These are phyloP conservation scores for Fusarium stilboides DNA, from an alignment of 2,329 filamentous ascomycete species.

Conservation along the genomic window DNA sequence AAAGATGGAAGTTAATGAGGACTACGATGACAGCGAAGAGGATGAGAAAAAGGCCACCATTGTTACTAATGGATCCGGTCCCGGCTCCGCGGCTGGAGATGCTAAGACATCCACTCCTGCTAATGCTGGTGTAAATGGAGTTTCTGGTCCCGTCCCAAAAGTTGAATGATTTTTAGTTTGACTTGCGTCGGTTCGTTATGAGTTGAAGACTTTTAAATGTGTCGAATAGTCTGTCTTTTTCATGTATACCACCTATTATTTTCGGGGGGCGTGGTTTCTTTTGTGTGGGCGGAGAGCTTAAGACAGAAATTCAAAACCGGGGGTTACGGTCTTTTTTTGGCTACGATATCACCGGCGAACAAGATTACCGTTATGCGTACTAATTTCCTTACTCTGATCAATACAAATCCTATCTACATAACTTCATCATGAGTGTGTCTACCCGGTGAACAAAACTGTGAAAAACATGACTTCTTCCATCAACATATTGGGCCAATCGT, in stretches of 20 bases:
- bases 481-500: neutral
- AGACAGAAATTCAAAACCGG: constrained; percentile 42
- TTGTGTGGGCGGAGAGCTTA: constrained; percentile 40
- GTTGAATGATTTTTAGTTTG: constrained; percentile 57
- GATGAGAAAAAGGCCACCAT: constrained; percentile 78
- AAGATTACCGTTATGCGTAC: constrained; percentile 47
- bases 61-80: constrained; percentile 61
- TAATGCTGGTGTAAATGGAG: constrained; percentile 64
- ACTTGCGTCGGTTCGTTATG: constrained; percentile 39
- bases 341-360: constrained; percentile 50
- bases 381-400: constrained; percentile 44
- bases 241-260: constrained; percentile 44
- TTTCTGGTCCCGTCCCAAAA: constrained; percentile 60
- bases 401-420: constrained; percentile 26
- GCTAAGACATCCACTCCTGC: constrained; percentile 66
- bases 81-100: constrained; percentile 65
- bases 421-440: neutral
- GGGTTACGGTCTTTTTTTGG: constrained; percentile 50
- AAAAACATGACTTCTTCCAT: neutral
- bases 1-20: constrained; percentile 97
- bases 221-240: constrained; percentile 40
- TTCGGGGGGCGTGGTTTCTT: constrained; percentile 36
- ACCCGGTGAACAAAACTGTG: neutral
- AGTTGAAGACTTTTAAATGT: constrained; percentile 47
- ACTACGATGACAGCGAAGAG: constrained; percentile 95